Conservation (phyloP, 345 rosid species). For the Gossypium sturtianum region DNA sequence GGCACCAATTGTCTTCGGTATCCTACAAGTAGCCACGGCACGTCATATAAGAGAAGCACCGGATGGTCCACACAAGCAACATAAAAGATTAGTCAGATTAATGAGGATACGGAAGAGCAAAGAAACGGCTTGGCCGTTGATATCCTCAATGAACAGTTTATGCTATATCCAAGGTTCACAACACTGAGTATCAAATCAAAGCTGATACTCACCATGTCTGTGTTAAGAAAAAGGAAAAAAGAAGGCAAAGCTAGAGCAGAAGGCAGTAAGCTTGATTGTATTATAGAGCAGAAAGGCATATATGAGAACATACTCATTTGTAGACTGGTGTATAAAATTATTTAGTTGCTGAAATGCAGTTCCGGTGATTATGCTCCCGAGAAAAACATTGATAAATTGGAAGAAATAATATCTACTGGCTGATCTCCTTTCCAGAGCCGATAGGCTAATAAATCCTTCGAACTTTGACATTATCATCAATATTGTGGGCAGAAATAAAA, state of each 20-base stretch:
- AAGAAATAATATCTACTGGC: conserved; percentile 74
- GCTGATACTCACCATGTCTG: background rate
- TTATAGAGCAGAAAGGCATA: background rate
- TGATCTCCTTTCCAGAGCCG: conserved; percentile 75
- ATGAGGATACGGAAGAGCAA: background rate
- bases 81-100: background rate
- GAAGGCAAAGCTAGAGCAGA: background rate
- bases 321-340: conserved; percentile 76
- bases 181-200: background rate
- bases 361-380: conserved; percentile 86
- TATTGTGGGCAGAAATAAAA: conserved; percentile 70
- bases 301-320: conserved; percentile 63
- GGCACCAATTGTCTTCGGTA: conserved; percentile 86
- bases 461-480: conserved; percentile 94
- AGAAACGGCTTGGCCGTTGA: background rate
- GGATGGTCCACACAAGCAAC: background rate
- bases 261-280: background rate
- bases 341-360: conserved; percentile 91
- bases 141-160: background rate
- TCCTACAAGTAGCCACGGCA: conserved; percentile 34
- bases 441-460: conserved; percentile 72
- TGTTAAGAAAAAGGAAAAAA: background rate
- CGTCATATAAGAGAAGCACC: background rate
- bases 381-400: conserved; percentile 86
- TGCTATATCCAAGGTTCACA: background rate